Base-by-base conservation (phyloP, 2,329 filamentous ascomycete genomes). In the Biscogniauxia mediterranea region DNA sequence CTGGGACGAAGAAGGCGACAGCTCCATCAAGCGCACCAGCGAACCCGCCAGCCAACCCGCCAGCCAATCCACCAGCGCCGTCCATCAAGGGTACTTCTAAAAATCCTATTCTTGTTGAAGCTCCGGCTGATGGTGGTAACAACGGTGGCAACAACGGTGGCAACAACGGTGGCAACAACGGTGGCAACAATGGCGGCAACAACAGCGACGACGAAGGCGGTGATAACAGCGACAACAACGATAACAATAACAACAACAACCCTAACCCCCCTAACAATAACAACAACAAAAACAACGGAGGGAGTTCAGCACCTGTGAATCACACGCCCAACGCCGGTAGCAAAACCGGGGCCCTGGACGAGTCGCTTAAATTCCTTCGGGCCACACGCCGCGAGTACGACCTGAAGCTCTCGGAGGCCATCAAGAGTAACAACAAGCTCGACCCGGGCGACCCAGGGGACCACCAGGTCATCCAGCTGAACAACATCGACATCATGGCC, bases 401-500 rank as follows among this genome's bases (percentile, higher is more conserved):
- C 1, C 28, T 62, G 5, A 25, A 49, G 5, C 56, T 66, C 3
- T 19, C 52, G 2, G 9, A 63, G 15, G 23, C 28, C 1, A 56
- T 57, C n/a, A 15, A 28, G 1, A 19, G 52, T 1, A 71, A 68
- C 11, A 21, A 63, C 0, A 5, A 17, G 5, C 61, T 72, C 5
- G 68, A 71, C 50, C 20, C 17, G 2, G 23, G 42, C n/a, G 68
- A 72, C 11, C 62, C 63, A 5, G 69, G 65, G 2, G 59, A 71
- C 28, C 25, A 20, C 8, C 53, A 54, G 11, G 0, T n/a, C 5
- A 67, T 70, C 20, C 20, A 54, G 6, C 26, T 56, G 1, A 70
- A 71, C 52, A 71, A 71, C 54, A 13, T 61, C 11, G 60, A 70
- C 52, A 68, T 71, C 52, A 64, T 63, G 65, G 58, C 64, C 1